Conservation (phyloP, 2,329 filamentous ascomycete genomes). For the Ilyonectria sp. region DNA sequence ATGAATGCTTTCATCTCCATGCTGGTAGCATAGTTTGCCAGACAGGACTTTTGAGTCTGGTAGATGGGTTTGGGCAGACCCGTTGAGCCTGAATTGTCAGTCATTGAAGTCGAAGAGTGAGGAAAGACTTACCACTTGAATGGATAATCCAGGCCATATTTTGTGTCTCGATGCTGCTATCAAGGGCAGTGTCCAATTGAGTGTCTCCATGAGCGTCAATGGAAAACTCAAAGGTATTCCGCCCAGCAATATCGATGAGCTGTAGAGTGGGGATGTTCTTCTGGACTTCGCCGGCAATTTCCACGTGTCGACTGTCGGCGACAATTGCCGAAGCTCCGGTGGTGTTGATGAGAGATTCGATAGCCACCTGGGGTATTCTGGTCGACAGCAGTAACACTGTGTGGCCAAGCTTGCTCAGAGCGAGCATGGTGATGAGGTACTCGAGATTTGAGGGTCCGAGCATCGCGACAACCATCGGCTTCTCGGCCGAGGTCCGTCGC, state of each 20-base stretch:
- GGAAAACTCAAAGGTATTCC: slow-evolving; percentile 49
- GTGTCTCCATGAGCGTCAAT: slow-evolving; percentile 51
- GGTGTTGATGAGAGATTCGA: slow-evolving; percentile 48
- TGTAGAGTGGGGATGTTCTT: slow-evolving; percentile 35
- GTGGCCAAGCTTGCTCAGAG: slow-evolving; percentile 69
- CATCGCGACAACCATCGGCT: slow-evolving; percentile 60
- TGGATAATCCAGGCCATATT: slow-evolving; percentile 52
- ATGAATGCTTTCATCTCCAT: slow-evolving; percentile 65
- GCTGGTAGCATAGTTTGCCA: slow-evolving; percentile 61
- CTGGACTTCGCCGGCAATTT: slow-evolving; percentile 40
- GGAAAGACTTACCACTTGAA: slow-evolving; percentile 49
- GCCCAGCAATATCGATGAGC: slow-evolving; percentile 47
- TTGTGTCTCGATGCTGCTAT: slow-evolving; percentile 40
- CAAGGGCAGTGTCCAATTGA: slow-evolving; percentile 39
- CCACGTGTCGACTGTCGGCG: slow-evolving; percentile 42
- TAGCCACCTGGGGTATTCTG: slow-evolving; percentile 51
- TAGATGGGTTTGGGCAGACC: slow-evolving; percentile 75
- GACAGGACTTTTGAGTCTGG: slow-evolving; percentile 65
- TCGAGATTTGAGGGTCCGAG: slow-evolving; percentile 69
- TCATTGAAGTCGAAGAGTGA: slow-evolving; percentile 41
- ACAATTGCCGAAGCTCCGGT: slow-evolving; percentile 48
- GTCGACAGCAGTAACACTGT: slow-evolving; percentile 59
- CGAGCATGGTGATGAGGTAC: slow-evolving; percentile 68
- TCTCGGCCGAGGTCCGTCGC: slow-evolving; percentile 41
- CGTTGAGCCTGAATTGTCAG: slow-evolving; percentile 64